phyloP scores from a whole-genome alignment of 202 grass and related monocot species.

The Panicum virgatum region DNA sequence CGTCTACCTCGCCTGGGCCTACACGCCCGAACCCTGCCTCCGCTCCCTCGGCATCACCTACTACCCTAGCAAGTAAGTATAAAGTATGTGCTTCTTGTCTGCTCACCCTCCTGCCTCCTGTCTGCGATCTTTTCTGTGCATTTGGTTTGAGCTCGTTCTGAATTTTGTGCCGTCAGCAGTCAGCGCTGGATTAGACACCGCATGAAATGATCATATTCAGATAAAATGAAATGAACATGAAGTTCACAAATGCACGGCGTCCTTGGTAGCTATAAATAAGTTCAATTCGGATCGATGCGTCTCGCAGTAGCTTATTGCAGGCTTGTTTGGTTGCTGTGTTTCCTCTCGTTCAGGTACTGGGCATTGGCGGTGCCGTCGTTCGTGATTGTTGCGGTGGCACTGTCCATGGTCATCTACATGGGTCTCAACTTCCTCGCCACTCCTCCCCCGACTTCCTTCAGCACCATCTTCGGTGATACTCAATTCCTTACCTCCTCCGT shows the following conservation, averaged over 20 bases:
- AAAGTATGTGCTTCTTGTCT: neutral
- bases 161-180: neutral
- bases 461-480: slow-evolving; percentile 63
- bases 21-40: neutral
- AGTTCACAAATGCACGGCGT: neutral
- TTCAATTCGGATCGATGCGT: neutral
- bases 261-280: slow-evolving; percentile 13
- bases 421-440: slow-evolving; percentile 80
- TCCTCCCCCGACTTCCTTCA: slow-evolving; percentile 60
- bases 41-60: slow-evolving; percentile 68
- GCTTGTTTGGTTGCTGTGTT: neutral
- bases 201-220: neutral
- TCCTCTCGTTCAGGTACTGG: slow-evolving; percentile 64
- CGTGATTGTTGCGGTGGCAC: slow-evolving; percentile 49
- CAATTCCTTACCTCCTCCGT: neutral
- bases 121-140: neutral
- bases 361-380: slow-evolving; percentile 80
- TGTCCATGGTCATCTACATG: slow-evolving; percentile 62
- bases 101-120: neutral
- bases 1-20: slow-evolving; percentile 61
- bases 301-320: neutral
- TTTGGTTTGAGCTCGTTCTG: neutral
- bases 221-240: neutral
- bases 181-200: no score
- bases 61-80: slow-evolving; percentile 69